These are phyloP conservation scores for Ceratobasidium sp. DNA, from an alignment of 1,284 basidiomycete species.

Conservation along the genomic window DNA sequence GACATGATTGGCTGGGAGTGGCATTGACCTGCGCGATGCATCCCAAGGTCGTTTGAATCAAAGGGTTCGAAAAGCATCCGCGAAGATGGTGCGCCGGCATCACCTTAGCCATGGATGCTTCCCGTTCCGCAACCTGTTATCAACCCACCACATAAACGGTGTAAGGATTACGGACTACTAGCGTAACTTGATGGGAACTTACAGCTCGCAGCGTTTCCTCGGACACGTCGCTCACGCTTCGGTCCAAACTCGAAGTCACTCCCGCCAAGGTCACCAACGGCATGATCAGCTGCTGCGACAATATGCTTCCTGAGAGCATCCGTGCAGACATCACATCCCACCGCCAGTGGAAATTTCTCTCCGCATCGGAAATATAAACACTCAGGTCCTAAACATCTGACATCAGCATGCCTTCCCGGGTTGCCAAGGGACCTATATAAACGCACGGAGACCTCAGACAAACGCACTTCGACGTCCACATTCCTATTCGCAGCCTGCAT, in stretches of 20 bases:
- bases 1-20: constrained; percentile 12
- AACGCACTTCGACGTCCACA: constrained; percentile 28
- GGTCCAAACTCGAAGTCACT: constrained; percentile 11
- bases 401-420: too few species aligned
- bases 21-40: constrained; percentile 34
- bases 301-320: constrained; percentile 7
- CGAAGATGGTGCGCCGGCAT: constrained; percentile 36
- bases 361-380: constrained; percentile 23
- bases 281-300: constrained; percentile 36
- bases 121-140: constrained; percentile 26
- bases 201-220: constrained; percentile 31
- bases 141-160: too few species aligned
- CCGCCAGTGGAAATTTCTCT: constrained; percentile 36
- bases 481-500: constrained; percentile 1
- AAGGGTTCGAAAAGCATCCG: constrained; percentile 21
- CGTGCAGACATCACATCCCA: constrained; percentile 43
- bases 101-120: constrained; percentile 31
- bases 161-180: too few species aligned
- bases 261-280: constrained; percentile 34
- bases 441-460: constrained; percentile 29
- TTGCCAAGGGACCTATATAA: too few species aligned
- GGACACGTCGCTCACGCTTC: constrained; percentile 2
- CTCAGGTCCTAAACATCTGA: too few species aligned
- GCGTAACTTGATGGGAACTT: too few species aligned
- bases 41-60: constrained; percentile 4